Evolutionary conservation across 2,329 filamentous ascomycete genomes (phyloP), one percentile per base, ranked within the genome.

Genomic region (Bretziella fagacearum): DNA sequence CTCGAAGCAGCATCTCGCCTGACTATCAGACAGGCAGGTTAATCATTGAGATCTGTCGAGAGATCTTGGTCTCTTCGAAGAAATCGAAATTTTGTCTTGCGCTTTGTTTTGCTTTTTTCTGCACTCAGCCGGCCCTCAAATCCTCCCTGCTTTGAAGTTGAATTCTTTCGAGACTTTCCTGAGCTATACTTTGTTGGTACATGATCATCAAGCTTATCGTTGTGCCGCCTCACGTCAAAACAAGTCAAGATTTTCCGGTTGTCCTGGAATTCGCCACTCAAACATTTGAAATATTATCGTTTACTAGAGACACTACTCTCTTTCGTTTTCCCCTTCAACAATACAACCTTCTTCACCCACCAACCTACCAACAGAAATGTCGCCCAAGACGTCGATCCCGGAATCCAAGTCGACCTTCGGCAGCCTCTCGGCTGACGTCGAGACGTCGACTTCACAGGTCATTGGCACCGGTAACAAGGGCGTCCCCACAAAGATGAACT

Each of bases 401-500:
- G 40, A 43, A 8, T 29, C 40, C 25, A 43, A 43, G 18, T 30
- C 25, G 25, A 22, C 32, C 17, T 37, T 22, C n/a, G 35, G 23
- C 23, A 42, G 39, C 25, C 17, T 22, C 15, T 26, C 44, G n/a
- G 33, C 30, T 10, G 44, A 46, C 29, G 33, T 46, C 32, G 33
- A 35, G 3, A 20, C 44, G 8, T 18, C 44, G 7, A 8, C 30
- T 25, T 36, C 32, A n/a, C 32, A 36, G 15, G 44, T 37, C 15
- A 46, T 37, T 20, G 30, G 32, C 13, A 46, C 44, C 32, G 40
- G 40, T 15, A 18, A 43, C n/a, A 29, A 43, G 10, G 40, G 40
- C 8, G 26, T 30, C 17, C 40, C 40, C n/a, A 46, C 37, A 20
- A 55, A 58, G 49, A 58, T 66, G 33, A 51, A 55, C 43, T 56